Evolutionary conservation across 345 rosid species (phyloP), one percentile per base, ranked within the genome.

Genomic region (Gossypium turneri): DNA sequence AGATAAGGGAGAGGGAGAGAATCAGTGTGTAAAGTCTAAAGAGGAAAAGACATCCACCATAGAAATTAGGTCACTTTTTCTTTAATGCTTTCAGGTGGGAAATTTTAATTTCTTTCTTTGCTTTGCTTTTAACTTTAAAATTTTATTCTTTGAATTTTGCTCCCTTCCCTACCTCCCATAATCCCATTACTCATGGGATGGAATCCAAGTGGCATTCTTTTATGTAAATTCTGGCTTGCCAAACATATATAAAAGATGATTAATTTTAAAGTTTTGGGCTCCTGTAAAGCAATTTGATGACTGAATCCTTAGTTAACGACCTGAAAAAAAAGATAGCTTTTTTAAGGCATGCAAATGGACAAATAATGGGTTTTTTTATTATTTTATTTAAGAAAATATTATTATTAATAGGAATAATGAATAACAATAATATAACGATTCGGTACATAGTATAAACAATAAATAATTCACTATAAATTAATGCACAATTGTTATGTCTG

Each of bases 71-170:
- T 52, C 27, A n/a, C 73, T 70, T 70, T 70, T 53, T 29, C 73
- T 52, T 70, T 70, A 29, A n/a, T 70, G 73, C 73, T 52, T 52
- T 51, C 48, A 70, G 73, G 73, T 52, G 19, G n/a, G 73, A 53
- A n/a, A 61, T 51, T 70, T 70, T 70, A 60, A 45, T 51, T 70
- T 51, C 73, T 69, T 67, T 25, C 20, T 24, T 50, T 48, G 1
- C 3, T 27, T 16, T 52, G 52, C 9, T 12, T 22, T 44, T 55
- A 55, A 12, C 3, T 22, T 67, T 44, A 38, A 38, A 16, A 0
- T 7, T 12, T 51, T 51, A 16, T 56, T 11, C 6, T 41, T 15
- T 34, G 53, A 63, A 34, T 16, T 51, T 12, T 43, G 52, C 38
- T 57, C 22, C 41, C 1, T 69, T 67, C 34, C 25, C 34, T 52